Evolutionary conservation across 176 grass and related monocot genomes (phyloP), one percentile per base, ranked within the genome.

Genomic region (Carex myosuroides): DNA sequence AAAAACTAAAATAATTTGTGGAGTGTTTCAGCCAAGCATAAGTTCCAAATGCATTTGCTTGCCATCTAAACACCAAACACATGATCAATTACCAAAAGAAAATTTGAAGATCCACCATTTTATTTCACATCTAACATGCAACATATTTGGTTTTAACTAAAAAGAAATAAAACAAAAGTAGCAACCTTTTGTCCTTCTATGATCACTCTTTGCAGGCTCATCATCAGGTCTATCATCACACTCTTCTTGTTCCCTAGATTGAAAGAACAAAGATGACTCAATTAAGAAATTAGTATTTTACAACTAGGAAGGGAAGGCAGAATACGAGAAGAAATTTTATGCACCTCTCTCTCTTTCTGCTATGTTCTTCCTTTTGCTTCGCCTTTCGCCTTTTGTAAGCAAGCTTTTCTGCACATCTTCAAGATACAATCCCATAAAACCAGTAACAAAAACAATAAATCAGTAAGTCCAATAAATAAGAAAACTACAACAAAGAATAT

Each of bases 331-430:
- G 11, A 42, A 81, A 83, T 13, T 46, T 76, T 16, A 82, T 2
- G 21, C 83, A 94, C 92, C 92, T 94, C 85, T 98, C 94, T 73
- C 91, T 91, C 86, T 94, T 94, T 65, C 74, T 81, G 10, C 20
- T 84, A 30, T 75, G 60, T 89, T 81, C 83, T 52, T 90, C 92
- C 66, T 88, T 87, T 37, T 90, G 68, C 62, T 88, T 97, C 82
- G 93, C 94, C 66, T 91, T 98, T 71, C 87, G 86, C 86, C 89
- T 94, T 86, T 88, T 94, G 84, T 98, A 92, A 78, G 88, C 95
- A 87, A 94, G 95, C 42, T 94, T 98, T 84, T 98, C 95, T 94
- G 92, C 91, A 89, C 95, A 98, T 93, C 95, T 98, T 94, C 92
- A 81, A 55, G 48, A 30, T 8, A 77, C 24, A 77, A 76, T 54